These are phyloP conservation scores for Ogataea nonfermentans DNA, from an alignment of 805 yeast genomes.

Conservation along the genomic window DNA sequence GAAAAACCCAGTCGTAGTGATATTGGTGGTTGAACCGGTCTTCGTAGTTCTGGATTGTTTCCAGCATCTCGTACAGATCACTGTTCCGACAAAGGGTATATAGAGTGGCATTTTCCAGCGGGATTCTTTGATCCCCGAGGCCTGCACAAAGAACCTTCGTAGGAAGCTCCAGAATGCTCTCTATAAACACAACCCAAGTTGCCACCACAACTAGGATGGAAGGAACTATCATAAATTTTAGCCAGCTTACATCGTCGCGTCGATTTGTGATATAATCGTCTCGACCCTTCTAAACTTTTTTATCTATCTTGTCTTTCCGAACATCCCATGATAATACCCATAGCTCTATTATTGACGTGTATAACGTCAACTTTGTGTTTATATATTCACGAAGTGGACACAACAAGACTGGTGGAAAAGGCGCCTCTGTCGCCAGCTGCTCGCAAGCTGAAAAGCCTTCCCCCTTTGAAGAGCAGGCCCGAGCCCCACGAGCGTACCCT, in stretches of 20 bases:
- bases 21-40: conserved; percentile 60
- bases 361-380: no score
- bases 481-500: conserved; percentile 37
- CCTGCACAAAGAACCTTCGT: not conserved
- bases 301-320: not conserved
- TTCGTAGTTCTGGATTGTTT: conserved; percentile 61
- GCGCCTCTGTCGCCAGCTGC: no score
- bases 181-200: no score
- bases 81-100: conserved; percentile 68
- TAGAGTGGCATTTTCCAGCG: conserved; percentile 53
- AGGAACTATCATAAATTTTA: not conserved
- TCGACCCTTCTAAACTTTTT: no score
- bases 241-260: conserved; percentile 1
- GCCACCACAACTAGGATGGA: not conserved
- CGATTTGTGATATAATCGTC: not conserved
- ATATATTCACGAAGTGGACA: no score
- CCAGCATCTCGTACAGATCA: conserved; percentile 56
- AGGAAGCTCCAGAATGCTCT: no score
- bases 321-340: no score
- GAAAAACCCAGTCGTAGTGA: conserved; percentile 77
- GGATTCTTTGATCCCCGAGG: conserved; percentile 25
- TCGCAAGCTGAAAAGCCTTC: conserved; percentile 28
- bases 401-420: no score
- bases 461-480: conserved; percentile 39
- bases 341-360: no score